Evolutionary conservation across 176 grass and related monocot genomes (phyloP).

Genomic region (Echinochloa phyllopogon): DNA sequence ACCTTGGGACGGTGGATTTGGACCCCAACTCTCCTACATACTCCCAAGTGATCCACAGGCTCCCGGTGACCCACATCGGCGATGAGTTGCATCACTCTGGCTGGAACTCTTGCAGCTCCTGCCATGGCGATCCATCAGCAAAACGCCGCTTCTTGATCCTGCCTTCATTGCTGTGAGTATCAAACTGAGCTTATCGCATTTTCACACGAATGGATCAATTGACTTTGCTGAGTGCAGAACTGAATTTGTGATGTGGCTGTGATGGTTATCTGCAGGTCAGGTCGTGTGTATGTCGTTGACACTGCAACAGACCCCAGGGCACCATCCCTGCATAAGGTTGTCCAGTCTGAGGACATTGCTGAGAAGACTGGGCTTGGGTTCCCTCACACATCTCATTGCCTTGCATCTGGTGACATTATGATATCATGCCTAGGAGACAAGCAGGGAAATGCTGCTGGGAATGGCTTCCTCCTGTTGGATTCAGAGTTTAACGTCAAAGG

Average conservation of each 20-base stretch:
- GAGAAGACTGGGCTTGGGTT: conserved; percentile 90
- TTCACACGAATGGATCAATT: conserved; percentile 1
- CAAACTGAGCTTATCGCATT: neutral
- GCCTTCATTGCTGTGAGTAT: conserved; percentile 77
- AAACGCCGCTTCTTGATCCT: conserved; percentile 76
- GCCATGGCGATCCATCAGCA: conserved; percentile 69
- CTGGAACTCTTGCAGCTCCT: conserved; percentile 98
- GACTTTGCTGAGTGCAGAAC: neutral
- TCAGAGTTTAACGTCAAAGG: conserved; percentile 97
- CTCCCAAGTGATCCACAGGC: conserved; percentile 92
- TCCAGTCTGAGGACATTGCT: conserved; percentile 76
- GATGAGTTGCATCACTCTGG: conserved; percentile 94
- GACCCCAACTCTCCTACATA: conserved; percentile 75
- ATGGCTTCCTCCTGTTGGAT: conserved; percentile 88
- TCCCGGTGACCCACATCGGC: conserved; percentile 64
- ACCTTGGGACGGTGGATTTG: conserved; percentile 79
- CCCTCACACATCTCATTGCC: conserved; percentile 93
- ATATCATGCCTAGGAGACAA: conserved; percentile 91
- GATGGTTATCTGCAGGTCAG: conserved; percentile 60
- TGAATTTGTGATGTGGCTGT: neutral
- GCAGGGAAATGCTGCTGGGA: conserved; percentile 83
- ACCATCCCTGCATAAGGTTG: conserved; percentile 88
- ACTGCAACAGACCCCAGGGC: conserved; percentile 67
- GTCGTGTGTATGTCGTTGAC: conserved; percentile 77
- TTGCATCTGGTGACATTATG: conserved; percentile 92